Conservation (phyloP, 441 rosid species). For the Erysimum cheiri region DNA sequence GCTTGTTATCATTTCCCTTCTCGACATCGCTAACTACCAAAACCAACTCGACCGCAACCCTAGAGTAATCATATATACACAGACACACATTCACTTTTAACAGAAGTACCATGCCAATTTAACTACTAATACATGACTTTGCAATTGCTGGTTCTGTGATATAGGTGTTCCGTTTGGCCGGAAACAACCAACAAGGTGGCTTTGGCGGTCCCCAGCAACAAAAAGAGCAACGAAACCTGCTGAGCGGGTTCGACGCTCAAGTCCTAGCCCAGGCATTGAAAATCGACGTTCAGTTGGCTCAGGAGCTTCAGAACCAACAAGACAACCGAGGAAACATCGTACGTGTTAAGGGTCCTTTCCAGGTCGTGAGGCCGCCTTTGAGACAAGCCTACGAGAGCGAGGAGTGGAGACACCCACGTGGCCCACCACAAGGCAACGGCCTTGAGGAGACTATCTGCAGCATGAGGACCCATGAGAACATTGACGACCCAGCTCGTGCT, state of each 20-base stretch:
- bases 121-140: slow-evolving; percentile 11
- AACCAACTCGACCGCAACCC: slow-evolving; percentile 81
- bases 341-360: slow-evolving; percentile 56
- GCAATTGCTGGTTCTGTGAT: background rate
- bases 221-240: slow-evolving; percentile 52
- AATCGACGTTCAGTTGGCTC: slow-evolving; percentile 49
- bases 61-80: slow-evolving; percentile 49
- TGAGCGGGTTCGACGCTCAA: slow-evolving; percentile 61
- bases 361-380: slow-evolving; percentile 63
- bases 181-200: slow-evolving; percentile 56
- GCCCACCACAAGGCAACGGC: slow-evolving; percentile 57
- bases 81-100: background rate
- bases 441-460: slow-evolving; percentile 81
- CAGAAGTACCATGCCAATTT: background rate
- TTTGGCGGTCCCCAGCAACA: slow-evolving; percentile 28
- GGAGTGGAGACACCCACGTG: slow-evolving; percentile 43
- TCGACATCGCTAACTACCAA: slow-evolving; percentile 56
- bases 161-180: slow-evolving; percentile 72
- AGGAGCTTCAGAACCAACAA: slow-evolving; percentile 53
- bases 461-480: slow-evolving; percentile 65
- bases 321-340: slow-evolving; percentile 70
- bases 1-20: slow-evolving; percentile 53
- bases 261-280: slow-evolving; percentile 67
- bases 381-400: slow-evolving; percentile 37
- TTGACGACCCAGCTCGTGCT: slow-evolving; percentile 63